These are phyloP conservation scores for Gymnopilus dilepis DNA, from an alignment of 768 basidiomycete species.

Conservation along the genomic window DNA sequence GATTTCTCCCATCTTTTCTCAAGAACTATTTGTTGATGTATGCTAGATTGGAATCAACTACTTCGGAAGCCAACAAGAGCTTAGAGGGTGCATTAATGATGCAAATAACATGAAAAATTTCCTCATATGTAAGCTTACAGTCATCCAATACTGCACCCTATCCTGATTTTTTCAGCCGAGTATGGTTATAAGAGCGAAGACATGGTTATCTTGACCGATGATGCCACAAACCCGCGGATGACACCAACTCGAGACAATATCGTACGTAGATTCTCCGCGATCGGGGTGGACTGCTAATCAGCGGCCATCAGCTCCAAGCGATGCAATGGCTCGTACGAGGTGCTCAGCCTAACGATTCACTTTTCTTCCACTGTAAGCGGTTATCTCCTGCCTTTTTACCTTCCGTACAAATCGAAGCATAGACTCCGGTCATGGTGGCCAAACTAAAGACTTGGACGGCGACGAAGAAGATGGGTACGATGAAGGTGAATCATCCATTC, in stretches of 20 bases:
- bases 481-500: constrained; percentile 54
- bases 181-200: constrained; percentile 77
- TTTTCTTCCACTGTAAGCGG: constrained; percentile 86
- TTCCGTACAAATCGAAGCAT: background rate
- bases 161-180: constrained; percentile 40
- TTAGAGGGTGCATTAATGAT: constrained; percentile 93
- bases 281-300: background rate
- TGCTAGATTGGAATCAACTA: constrained; percentile 94
- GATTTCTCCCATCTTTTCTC: background rate
- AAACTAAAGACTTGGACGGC: constrained; percentile 81
- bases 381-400: background rate
- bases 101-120: constrained; percentile 83
- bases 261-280: constrained; percentile 38
- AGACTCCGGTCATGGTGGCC: constrained; percentile 96
- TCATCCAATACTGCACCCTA: background rate
- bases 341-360: constrained; percentile 81
- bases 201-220: constrained; percentile 87
- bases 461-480: constrained; percentile 88
- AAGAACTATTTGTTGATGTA: background rate
- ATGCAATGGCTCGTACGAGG: constrained; percentile 93
- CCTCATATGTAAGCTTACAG: constrained; percentile 53
- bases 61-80: constrained; percentile 62
- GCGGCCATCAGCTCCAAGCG: constrained; percentile 58
- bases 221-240: constrained; percentile 62
- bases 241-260: constrained; percentile 86